phyloP scores from a whole-genome alignment of 2,329 filamentous ascomycete genomes.

The Exutisphaerella laricina region DNA sequence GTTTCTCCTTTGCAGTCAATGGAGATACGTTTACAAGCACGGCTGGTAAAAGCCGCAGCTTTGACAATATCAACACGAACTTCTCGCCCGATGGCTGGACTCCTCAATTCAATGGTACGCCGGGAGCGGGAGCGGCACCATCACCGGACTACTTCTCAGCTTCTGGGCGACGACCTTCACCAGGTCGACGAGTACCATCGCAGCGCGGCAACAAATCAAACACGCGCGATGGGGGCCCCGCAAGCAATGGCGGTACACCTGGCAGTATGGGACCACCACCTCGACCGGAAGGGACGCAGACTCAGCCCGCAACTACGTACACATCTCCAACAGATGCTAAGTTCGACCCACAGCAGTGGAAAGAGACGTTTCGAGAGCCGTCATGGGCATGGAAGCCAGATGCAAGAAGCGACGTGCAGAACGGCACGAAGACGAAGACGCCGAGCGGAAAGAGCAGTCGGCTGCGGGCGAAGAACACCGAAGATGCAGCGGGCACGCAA shows the following conservation, averaged over 20 bases:
- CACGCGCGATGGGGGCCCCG: constrained; percentile 14
- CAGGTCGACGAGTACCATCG: constrained; percentile 13
- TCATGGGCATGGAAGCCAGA: constrained; percentile 18
- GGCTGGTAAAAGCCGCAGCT: constrained; percentile 42
- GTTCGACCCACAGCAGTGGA: constrained; percentile 41
- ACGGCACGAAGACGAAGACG: constrained; percentile 29
- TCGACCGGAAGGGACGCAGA: constrained; percentile 3
- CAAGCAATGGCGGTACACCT: constrained; percentile 13
- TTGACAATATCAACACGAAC: constrained; percentile 46
- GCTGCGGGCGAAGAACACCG: constrained; percentile 11
- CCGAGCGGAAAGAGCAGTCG: constrained; percentile 25
- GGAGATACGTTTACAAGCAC: constrained; percentile 23
- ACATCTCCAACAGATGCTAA: constrained; percentile 22
- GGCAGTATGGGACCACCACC: constrained; percentile 4
- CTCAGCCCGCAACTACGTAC: constrained; percentile 6
- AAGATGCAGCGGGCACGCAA: constrained; percentile 11
- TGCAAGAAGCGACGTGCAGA: constrained; percentile 13
- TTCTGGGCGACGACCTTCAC: constrained; percentile 15
- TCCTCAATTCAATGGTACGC: constrained; percentile 37
- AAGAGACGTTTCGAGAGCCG: constrained; percentile 40
- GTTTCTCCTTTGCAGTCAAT: constrained; percentile 30
- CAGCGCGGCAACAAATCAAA: constrained; percentile 10
- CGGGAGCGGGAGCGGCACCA: constrained; percentile 18
- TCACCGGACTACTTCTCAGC: constrained; percentile 40
- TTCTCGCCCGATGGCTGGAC: constrained; percentile 45